Evolutionary conservation across 2,329 filamentous ascomycete genomes (phyloP).

Genomic region (Beauveria scarabaeidicola): DNA sequence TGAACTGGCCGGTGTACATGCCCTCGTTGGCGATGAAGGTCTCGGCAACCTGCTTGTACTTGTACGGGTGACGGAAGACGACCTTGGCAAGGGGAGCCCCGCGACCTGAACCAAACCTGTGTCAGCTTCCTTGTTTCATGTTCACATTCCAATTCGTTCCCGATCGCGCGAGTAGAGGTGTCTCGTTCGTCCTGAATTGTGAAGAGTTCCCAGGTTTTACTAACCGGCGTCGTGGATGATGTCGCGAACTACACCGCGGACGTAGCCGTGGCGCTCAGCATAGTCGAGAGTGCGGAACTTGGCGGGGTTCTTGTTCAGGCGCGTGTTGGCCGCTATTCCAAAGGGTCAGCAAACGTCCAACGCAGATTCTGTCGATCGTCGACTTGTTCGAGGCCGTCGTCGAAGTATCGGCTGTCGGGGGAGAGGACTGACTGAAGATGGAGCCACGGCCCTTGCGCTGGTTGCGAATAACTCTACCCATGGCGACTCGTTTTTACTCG

Average conservation of each 20-base stretch:
- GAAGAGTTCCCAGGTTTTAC: slow-evolving; percentile 16
- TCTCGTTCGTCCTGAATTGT: slow-evolving; percentile 12
- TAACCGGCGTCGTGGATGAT: slow-evolving; percentile 94
- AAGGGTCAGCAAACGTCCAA: slow-evolving; percentile 21
- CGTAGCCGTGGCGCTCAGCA: slow-evolving; percentile 94
- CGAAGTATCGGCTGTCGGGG: slow-evolving; percentile 9
- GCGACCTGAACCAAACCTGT: slow-evolving; percentile 41
- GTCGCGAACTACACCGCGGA: slow-evolving; percentile 95
- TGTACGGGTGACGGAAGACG: slow-evolving; percentile 95
- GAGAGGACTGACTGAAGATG: slow-evolving; percentile 44
- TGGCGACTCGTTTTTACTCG: slow-evolving; percentile 30
- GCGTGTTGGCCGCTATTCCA: slow-evolving; percentile 63
- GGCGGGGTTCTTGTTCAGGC: slow-evolving; percentile 75
- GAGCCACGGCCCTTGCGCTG: slow-evolving; percentile 53
- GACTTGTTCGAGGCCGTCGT: slow-evolving; percentile 11
- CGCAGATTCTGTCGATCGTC: slow-evolving; percentile 8
- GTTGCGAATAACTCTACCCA: slow-evolving; percentile 58
- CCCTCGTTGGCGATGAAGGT: slow-evolving; percentile 99
- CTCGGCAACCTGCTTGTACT: slow-evolving; percentile 95
- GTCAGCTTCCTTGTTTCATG: slow-evolving; percentile 20
- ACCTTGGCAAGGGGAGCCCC: slow-evolving; percentile 97
- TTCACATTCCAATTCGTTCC: slow-evolving; percentile 11
- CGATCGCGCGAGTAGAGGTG: slow-evolving; percentile 12
- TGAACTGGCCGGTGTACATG: slow-evolving; percentile 99
- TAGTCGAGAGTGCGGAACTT: slow-evolving; percentile 97